Evolutionary conservation across 2,329 filamentous ascomycete genomes (phyloP).

Genomic region (Nemania sp.): DNA sequence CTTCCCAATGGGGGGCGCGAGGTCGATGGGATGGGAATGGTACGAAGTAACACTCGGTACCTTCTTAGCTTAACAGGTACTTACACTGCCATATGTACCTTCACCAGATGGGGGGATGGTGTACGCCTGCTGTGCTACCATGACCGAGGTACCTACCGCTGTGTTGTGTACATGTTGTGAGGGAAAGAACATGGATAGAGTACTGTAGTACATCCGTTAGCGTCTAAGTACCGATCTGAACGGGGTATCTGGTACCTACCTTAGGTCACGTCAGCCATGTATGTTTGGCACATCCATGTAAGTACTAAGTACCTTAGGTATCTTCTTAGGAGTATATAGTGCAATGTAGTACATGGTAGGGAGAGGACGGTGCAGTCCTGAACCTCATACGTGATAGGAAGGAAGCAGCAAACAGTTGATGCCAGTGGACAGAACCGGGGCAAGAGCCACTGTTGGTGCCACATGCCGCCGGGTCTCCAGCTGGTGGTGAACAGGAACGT

Average conservation of each 20-base stretch:
- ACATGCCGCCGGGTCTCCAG: slow-evolving; percentile 18
- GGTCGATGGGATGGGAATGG: slow-evolving; percentile 19
- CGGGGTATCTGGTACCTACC: too few relatives aligned
- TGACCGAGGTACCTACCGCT: background rate
- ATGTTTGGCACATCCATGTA: too few relatives aligned
- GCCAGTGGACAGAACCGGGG: slow-evolving; percentile 22
- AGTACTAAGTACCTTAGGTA: slow-evolving; percentile 5
- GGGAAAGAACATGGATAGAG: background rate
- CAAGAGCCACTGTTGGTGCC: slow-evolving; percentile 18
- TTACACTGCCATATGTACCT: too few relatives aligned
- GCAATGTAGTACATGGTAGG: too few relatives aligned
- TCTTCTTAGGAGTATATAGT: too few relatives aligned
- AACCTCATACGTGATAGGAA: slow-evolving; percentile 16
- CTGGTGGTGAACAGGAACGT: background rate
- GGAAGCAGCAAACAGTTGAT: slow-evolving; percentile 1
- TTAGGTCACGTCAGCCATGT: too few relatives aligned
- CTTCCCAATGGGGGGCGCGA: slow-evolving; percentile 8
- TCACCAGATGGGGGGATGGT: too few relatives aligned
- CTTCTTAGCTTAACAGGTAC: too few relatives aligned
- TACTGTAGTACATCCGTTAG: slow-evolving; percentile 11
- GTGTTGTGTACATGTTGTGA: background rate
- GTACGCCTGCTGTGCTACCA: slow-evolving; percentile 10
- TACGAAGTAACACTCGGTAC: too few relatives aligned
- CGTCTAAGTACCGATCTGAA: too few relatives aligned
- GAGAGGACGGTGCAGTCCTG: slow-evolving; percentile 11